These are phyloP conservation scores for Vitis hybrid DNA, from an alignment of 177 flowering plant genomes.

Conservation along the genomic window DNA sequence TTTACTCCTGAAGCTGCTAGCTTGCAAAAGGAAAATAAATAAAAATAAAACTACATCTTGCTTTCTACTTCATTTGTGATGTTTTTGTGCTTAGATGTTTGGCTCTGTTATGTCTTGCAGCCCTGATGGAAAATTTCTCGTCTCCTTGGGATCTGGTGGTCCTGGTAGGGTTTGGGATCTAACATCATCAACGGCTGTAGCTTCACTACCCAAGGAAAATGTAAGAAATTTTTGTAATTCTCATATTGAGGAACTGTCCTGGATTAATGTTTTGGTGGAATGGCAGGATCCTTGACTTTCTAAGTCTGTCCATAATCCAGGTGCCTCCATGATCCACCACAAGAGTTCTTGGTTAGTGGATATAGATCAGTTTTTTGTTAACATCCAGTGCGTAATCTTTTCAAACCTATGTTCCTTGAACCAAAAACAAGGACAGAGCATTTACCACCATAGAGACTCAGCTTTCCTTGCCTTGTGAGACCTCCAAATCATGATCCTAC, in stretches of 20 bases:
- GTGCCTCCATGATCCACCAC: neutral
- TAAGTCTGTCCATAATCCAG: neutral
- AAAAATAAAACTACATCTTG: neutral
- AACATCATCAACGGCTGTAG: constrained; percentile 43
- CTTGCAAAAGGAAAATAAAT: neutral
- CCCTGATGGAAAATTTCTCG: constrained; percentile 78
- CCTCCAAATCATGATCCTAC: neutral
- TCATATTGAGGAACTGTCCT: neutral
- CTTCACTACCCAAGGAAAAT: constrained; percentile 65
- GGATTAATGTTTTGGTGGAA: neutral
- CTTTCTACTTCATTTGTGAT: neutral
- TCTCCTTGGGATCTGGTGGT: constrained; percentile 67
- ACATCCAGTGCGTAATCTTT: too few species aligned
- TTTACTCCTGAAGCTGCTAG: neutral
- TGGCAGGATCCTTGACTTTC: neutral
- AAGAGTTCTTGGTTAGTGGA: too few species aligned
- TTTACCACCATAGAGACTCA: neutral
- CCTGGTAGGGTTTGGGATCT: constrained; percentile 90
- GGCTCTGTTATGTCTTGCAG: constrained; percentile 44
- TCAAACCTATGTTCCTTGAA: too few species aligned
- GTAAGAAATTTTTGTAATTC: constrained; percentile 35
- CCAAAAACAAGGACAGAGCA: too few species aligned
- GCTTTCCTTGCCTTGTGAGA: neutral
- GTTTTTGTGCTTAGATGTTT: constrained; percentile 12
- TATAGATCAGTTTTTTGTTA: too few species aligned